A percentile compares a stretch with the other conserved stretches of the same genome.
These are phyloP conservation scores for Colletotrichum somersetense DNA, from an alignment of 2,329 filamentous ascomycete genomes.

Conservation along the genomic window DNA sequence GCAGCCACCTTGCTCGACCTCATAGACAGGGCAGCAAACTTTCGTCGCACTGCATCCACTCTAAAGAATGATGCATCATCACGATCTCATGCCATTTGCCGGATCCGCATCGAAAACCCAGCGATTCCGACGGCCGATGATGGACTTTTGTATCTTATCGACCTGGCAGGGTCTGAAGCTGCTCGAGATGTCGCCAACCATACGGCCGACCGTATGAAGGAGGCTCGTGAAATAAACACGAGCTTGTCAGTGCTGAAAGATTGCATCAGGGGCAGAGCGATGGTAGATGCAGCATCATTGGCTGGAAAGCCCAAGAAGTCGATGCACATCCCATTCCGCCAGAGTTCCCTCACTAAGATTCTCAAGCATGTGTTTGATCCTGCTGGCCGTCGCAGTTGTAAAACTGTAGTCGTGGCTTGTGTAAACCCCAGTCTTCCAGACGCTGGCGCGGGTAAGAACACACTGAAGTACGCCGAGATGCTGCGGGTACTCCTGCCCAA, in stretches of 20 bases:
- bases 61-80: conserved; percentile 62
- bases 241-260: conserved; percentile 65
- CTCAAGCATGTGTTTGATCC: conserved; percentile 65
- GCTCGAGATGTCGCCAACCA: conserved; percentile 58
- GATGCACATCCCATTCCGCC: conserved; percentile 59
- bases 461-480: conserved; percentile 62
- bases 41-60: conserved; percentile 58
- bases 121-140: conserved; percentile 49
- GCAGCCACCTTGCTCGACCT: conserved; percentile 48
- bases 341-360: conserved; percentile 61
- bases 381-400: conserved; percentile 52
- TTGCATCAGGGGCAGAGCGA: conserved; percentile 61
- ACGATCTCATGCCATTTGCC: conserved; percentile 62
- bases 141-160: conserved; percentile 61
- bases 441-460: conserved; percentile 60
- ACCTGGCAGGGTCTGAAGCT: conserved; percentile 63
- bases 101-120: conserved; percentile 57
- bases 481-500: conserved; percentile 55
- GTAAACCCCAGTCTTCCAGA: conserved; percentile 62
- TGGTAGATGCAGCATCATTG: conserved; percentile 47
- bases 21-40: conserved; percentile 54
- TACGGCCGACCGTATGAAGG: conserved; percentile 58
- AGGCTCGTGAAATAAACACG: conserved; percentile 61
- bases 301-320: conserved; percentile 47
- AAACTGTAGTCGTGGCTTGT: conserved; percentile 61